Conservation (phyloP, 208 protist species). For the Entamoeba moshkovskii region DNA sequence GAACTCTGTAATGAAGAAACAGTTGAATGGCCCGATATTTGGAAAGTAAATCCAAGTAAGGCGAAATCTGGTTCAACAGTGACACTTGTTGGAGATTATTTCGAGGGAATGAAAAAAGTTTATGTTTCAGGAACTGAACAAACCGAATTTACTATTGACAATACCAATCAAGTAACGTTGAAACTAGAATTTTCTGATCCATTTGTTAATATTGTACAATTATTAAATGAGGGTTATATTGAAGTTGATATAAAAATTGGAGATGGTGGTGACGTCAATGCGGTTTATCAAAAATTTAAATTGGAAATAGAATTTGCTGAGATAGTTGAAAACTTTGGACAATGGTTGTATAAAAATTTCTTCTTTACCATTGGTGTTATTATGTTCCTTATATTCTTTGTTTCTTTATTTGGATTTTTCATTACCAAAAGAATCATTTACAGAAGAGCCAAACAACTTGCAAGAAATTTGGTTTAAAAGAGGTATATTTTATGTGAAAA, state of each 20-base stretch:
- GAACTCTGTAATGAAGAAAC: background rate
- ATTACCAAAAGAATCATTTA: background rate
- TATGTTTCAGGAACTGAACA: background rate
- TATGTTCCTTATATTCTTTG: background rate
- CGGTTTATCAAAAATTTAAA: background rate
- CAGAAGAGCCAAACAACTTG: background rate
- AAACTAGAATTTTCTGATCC: background rate
- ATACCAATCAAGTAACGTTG: background rate
- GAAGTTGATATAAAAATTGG: background rate
- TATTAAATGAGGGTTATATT: background rate
- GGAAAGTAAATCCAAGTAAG: background rate
- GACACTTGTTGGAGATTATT: background rate
- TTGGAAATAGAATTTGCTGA: background rate
- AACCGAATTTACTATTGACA: background rate
- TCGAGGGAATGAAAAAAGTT: background rate
- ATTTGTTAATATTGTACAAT: background rate
- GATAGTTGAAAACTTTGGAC: background rate
- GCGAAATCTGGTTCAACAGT: background rate
- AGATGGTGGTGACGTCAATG: background rate
- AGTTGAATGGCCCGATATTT: background rate
- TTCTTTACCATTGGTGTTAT: background rate
- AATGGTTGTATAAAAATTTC: background rate
- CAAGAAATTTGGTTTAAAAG: background rate
- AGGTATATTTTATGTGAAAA: no score
- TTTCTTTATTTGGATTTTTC: background rate